A percentile compares a stretch with the other conserved stretches of the same genome.
Evolutionary conservation across 768 basidiomycete species (phyloP).

Genomic region (Pisolithus marmoratus): DNA sequence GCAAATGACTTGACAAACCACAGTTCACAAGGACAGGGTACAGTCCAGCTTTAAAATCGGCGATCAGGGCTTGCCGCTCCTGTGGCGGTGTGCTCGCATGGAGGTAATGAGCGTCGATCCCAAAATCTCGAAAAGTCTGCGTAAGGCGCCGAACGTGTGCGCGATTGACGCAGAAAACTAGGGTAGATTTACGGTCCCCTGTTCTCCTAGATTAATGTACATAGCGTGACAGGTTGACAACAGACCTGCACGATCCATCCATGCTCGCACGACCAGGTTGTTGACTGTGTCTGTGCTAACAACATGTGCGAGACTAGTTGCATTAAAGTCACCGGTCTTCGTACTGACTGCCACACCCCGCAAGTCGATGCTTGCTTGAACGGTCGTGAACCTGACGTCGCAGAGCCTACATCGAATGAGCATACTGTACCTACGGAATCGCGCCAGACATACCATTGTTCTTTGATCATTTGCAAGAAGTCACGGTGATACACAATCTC

Average conservation of each 20-base stretch:
- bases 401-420: conserved; percentile 55
- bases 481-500: conserved; percentile 89
- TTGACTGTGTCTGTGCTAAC: conserved; percentile 80
- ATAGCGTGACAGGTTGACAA: conserved; percentile 1
- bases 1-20: conserved; percentile 39
- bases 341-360: conserved; percentile 59
- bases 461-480: conserved; percentile 89
- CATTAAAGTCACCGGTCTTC: conserved; percentile 74
- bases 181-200: conserved; percentile 74
- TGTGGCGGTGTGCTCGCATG: conserved; percentile 58
- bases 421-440: background rate
- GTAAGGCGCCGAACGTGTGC: conserved; percentile 76
- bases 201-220: conserved; percentile 5
- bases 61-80: conserved; percentile 61
- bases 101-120: conserved; percentile 81
- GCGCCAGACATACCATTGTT: conserved; percentile 58
- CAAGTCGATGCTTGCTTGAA: conserved; percentile 70
- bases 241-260: conserved; percentile 81
- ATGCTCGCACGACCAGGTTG: conserved; percentile 70
- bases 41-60: conserved; percentile 60
- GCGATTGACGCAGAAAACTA: conserved; percentile 88
- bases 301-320: conserved; percentile 70
- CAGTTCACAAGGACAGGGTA: conserved; percentile 92
- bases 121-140: conserved; percentile 60
- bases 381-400: conserved; percentile 78